Evolutionary conservation across 495 filamentous ascomycete species (phyloP), one percentile per base, ranked within the genome.

Genomic region (Aspergillus sclerotiicarbonarius): DNA sequence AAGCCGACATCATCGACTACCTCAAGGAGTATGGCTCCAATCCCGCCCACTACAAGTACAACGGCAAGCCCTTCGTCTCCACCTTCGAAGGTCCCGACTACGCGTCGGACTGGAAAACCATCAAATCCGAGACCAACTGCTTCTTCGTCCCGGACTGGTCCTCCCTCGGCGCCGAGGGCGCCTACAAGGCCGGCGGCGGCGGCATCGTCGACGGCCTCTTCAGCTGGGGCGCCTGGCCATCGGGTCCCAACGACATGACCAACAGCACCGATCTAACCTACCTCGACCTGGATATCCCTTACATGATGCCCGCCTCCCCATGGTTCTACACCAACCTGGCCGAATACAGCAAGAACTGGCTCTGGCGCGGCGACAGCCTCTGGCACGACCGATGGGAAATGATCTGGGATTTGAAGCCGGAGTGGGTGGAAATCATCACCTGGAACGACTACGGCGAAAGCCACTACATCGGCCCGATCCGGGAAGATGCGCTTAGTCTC

Each of bases 381-480:
- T 86, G 82, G 82, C 82, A 78, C 44, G 65, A 79, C 48, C 80
- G 83, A 18, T 87, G 84, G 84, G 70, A 73, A 32, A 61, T 84
- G 48, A 70, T 86, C 15, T 58, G 85, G n/a, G 51, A 61, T 9
- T 55, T 80, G 4, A 57, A 70, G n/a, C 82, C 84, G 30, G 70
- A 75, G n/a, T 84, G 82, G 62, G 66, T 87, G 29, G 81, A 87
- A 64, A 83, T 88, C 45, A 72, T 88, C 39, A 85, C 80, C 21
- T 88, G 84, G 86, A 89, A 89, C 59, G 86, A 89, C 61, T 88
- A 82, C 55, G 84, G 84, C 57, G 86, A 89, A 67, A 82, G 80
- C 10, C 82, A 84, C 37, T 80, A 80, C 53, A 66, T 76, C 39
- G 76, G 72, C 13, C 80, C 81, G 6, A 65, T 82, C 35, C 63